Base-by-base conservation (phyloP, 768 basidiomycete species). In the Leccinum barrowsii region DNA sequence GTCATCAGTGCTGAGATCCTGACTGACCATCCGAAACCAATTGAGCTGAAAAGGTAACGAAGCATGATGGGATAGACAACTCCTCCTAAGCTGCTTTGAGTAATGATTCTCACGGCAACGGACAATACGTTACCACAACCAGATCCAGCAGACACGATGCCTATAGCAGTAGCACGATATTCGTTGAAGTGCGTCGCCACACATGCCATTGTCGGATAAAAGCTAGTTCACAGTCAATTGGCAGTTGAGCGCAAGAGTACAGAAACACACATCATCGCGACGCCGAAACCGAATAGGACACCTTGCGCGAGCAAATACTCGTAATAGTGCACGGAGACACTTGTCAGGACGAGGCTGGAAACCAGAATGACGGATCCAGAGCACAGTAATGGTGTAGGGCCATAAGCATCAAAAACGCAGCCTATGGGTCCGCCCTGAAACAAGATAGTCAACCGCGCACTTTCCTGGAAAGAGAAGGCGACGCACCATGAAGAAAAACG, bases 91-190 rank as follows among this genome's bases (percentile, higher is more conserved):
- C 22, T 22, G 3, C 57, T 34, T 57, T 63, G 21, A 66, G 73
- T 52, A 52, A 55, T 44, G 63, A 71, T 63, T 55, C 58, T 46
- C 63, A 65, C 19, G 1, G 5, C n/a, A 55, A 58, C 52, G 56
- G 57, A 52, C 54, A 50, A 53, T 8, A 54, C 54, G 22, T 59
- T 58, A 85, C 86, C 86, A 56, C 82, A 68, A 56, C 86, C 82
- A 24, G 85, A 85, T n/a, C 90, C 90, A 34, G 88, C 82, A 1
- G 82, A 78, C 17, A 83, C 85, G 56, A 92, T 74, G 2, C 90
- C 90, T 37, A 88, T 74, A 0, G 90, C 88, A 2, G 89, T 85
- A 3, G 86, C 87, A 13, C 89, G 81, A 60, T 85, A 84, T 60
- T 78, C 79, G 50, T 67, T 65, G 72, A 89, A 92, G 67, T 85